Conservation (phyloP, 2,329 filamentous ascomycete genomes). For the Dothistroma pini region DNA sequence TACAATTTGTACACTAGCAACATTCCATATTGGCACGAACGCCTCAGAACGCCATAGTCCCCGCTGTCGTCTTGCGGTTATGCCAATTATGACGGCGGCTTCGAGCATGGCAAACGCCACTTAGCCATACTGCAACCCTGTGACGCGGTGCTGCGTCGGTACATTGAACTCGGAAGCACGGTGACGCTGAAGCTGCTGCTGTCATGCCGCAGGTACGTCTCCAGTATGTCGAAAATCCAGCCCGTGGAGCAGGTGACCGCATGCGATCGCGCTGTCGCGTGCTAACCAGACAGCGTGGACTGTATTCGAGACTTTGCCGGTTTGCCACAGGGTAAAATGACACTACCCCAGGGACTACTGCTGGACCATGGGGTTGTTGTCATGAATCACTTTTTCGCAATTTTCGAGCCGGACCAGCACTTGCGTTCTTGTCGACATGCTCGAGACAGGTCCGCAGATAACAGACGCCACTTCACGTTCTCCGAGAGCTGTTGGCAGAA, state of each 20-base stretch:
- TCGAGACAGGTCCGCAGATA: no score
- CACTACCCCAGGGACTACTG: background rate
- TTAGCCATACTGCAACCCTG: background rate
- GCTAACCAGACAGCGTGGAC: background rate
- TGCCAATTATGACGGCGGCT: background rate
- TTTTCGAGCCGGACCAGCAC: background rate
- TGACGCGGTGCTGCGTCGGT: background rate
- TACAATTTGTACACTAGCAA: background rate
- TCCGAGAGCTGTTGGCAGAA: no score
- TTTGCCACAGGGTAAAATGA: background rate
- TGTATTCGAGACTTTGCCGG: background rate
- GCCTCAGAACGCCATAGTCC: background rate
- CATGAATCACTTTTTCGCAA: background rate
- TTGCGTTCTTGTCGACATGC: no score
- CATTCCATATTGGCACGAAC: background rate
- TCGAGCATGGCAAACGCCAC: background rate
- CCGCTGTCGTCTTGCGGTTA: background rate
- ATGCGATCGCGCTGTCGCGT: background rate
- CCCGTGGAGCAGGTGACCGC: no score
- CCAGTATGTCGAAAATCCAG: no score
- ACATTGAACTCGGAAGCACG: background rate
- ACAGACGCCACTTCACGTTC: no score
- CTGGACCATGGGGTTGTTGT: background rate
- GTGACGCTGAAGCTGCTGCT: background rate
- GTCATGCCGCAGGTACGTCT: no score